A percentile compares a stretch with the other conserved stretches of the same genome.
These are phyloP conservation scores for Microcyclospora pomicola DNA, from an alignment of 2,329 filamentous ascomycete genomes.

Conservation along the genomic window DNA sequence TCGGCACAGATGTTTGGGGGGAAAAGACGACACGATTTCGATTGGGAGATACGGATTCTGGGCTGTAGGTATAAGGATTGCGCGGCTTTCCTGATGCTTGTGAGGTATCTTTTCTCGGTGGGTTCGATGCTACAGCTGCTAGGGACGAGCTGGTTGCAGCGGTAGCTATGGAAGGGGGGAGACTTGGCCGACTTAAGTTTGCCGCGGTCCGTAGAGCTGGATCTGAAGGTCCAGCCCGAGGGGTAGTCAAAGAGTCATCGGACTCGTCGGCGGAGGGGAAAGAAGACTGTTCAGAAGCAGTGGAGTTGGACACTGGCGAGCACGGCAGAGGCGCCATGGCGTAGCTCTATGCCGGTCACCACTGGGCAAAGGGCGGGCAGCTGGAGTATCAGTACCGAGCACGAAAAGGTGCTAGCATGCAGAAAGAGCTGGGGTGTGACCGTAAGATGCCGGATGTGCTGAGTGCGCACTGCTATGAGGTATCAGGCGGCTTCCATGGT, in stretches of 20 bases:
- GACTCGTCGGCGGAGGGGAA: constrained; percentile 15
- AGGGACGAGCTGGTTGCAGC: constrained; percentile 2
- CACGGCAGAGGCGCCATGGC: constrained; percentile 13
- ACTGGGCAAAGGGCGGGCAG: too few relatives aligned
- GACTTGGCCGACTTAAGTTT: constrained; percentile 14
- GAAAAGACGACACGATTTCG: constrained; percentile 11
- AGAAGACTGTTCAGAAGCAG: constrained; percentile 14
- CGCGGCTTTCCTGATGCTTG: constrained; percentile 7
- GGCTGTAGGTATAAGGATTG: constrained; percentile 8
- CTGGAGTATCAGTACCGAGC: too few relatives aligned
- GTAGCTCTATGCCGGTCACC: too few relatives aligned
- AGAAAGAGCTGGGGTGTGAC: too few relatives aligned
- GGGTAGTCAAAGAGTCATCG: constrained; percentile 21
- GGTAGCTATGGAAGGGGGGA: constrained; percentile 6
- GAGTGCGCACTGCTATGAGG: too few relatives aligned
- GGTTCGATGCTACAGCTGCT: neutral
- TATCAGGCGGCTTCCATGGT: too few relatives aligned
- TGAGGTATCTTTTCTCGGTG: neutral
- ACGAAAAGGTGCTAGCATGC: too few relatives aligned
- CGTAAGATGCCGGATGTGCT: too few relatives aligned
- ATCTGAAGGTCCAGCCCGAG: constrained; percentile 20
- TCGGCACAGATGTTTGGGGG: constrained; percentile 3
- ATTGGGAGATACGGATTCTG: constrained; percentile 3
- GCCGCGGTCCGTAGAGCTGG: constrained; percentile 15
- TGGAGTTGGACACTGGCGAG: constrained; percentile 21